Evolutionary conservation across 768 basidiomycete species (phyloP).

Genomic region (Trametes punicea): DNA sequence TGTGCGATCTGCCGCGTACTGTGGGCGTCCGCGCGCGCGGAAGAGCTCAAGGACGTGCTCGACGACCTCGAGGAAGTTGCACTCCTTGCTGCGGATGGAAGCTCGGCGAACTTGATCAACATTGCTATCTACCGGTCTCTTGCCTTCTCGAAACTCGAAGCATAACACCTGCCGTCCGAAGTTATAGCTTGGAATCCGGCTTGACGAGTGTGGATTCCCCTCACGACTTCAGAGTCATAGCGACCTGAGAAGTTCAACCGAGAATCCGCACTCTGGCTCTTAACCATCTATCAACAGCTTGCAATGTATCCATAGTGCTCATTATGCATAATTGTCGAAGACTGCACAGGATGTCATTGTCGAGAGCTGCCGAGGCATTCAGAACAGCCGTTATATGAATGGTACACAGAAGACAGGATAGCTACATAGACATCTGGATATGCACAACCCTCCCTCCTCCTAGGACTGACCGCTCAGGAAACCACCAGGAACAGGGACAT

Average conservation of each 20-base stretch:
- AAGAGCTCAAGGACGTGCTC: constrained; percentile 18
- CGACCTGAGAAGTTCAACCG: neutral
- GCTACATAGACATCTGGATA: constrained; percentile 19
- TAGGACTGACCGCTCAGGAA: neutral
- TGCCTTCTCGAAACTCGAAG: neutral
- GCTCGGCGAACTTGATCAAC: constrained; percentile 17
- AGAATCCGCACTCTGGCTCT: neutral
- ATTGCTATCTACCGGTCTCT: constrained; percentile 16
- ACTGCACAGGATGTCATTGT: neutral
- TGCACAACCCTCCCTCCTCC: constrained; percentile 10
- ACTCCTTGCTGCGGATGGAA: constrained; percentile 15
- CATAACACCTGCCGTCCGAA: neutral
- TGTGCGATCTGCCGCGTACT: constrained; percentile 16
- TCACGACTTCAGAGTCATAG: too few relatives aligned
- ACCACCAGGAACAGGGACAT: neutral
- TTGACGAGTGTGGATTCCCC: too few relatives aligned
- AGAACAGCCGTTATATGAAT: constrained; percentile 3
- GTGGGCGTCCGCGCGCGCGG: constrained; percentile 12
- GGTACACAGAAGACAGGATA: constrained; percentile 15
- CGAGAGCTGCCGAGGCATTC: neutral
- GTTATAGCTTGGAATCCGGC: too few relatives aligned
- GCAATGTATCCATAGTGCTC: neutral
- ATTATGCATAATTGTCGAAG: neutral
- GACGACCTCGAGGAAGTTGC: constrained; percentile 17
- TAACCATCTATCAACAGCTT: neutral